Percentiles rank a stretch among this genome's conserved stretches.
Evolutionary conservation across 1,284 basidiomycete species (phyloP).

Genomic region (Ustilago shanxiensis): DNA sequence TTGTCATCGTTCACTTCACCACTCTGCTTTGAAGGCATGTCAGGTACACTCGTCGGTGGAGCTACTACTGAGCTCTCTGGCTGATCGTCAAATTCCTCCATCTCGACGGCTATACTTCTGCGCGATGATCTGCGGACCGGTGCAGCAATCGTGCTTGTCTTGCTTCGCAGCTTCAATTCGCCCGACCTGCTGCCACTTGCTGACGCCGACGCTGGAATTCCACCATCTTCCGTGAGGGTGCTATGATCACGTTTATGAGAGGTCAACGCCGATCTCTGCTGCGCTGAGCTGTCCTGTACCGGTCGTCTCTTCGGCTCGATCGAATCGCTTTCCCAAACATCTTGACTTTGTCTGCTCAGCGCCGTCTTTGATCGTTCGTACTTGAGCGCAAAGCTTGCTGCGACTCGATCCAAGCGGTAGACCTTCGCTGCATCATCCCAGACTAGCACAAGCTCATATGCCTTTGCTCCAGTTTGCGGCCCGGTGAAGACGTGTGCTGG

Average conservation of each 20-base stretch:
- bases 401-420: conserved; percentile 37
- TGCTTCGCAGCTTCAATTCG: conserved; percentile 18
- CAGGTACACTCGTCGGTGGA: not conserved
- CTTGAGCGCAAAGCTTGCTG: conserved; percentile 39
- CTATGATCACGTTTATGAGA: not conserved
- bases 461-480: conserved; percentile 28
- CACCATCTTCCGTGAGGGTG: not conserved
- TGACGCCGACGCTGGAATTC: not conserved
- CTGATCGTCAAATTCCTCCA: conserved; percentile 39
- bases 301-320: conserved; percentile 12
- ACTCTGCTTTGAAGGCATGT: not conserved
- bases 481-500: conserved; percentile 46
- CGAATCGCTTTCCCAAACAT: conserved; percentile 13
- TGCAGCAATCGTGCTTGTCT: conserved; percentile 9
- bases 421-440: conserved; percentile 27
- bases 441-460: conserved; percentile 36
- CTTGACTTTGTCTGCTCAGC: conserved; percentile 25
- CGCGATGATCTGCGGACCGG: conserved; percentile 32
- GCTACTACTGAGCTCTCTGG: not conserved
- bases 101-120: conserved; percentile 30
- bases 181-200: conserved; percentile 2
- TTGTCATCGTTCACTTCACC: not conserved
- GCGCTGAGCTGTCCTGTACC: not conserved
- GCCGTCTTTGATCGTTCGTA: conserved; percentile 41
- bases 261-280: not conserved